Evolutionary conservation across 2,329 filamentous ascomycete genomes (phyloP).

Genomic region (Cercospora brassicicola): DNA sequence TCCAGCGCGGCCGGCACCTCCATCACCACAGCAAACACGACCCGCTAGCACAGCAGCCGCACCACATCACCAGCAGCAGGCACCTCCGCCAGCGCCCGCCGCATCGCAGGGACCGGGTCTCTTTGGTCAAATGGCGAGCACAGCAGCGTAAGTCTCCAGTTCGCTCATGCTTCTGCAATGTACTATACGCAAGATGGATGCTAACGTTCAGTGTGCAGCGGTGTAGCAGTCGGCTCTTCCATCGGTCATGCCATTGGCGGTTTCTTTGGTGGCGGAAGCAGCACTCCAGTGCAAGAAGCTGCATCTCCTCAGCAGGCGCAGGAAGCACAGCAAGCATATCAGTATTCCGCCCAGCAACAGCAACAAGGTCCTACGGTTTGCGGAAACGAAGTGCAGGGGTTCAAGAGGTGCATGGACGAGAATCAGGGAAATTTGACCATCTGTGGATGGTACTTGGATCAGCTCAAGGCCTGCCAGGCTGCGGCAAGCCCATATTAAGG

Average conservation of each 20-base stretch:
- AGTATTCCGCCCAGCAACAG: conserved; percentile 32
- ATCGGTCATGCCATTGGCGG: conserved; percentile 94
- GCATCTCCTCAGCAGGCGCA: conserved; percentile 43
- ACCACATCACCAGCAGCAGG: conserved; percentile 46
- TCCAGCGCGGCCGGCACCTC: conserved; percentile 60
- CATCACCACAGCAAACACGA: conserved; percentile 58
- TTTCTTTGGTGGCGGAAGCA: conserved; percentile 74
- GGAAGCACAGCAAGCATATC: conserved; percentile 22
- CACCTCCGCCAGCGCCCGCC: conserved; percentile 43
- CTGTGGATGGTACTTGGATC: conserved; percentile 94
- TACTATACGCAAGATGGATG: neutral
- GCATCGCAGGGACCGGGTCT: conserved; percentile 70
- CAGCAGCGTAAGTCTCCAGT: conserved; percentile 76
- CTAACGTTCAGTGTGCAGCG: conserved; percentile 56
- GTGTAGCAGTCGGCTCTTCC: conserved; percentile 92
- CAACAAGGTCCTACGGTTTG: conserved; percentile 53
- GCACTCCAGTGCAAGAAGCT: conserved; percentile 51
- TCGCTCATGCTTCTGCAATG: neutral
- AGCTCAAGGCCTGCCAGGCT: conserved; percentile 64
- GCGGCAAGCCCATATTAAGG: conserved; percentile 51
- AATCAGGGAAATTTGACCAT: conserved; percentile 91
- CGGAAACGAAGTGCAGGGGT: conserved; percentile 74
- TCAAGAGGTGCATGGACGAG: conserved; percentile 96
- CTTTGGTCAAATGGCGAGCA: conserved; percentile 95
- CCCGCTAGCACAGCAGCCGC: conserved; percentile 53